Base-by-base conservation (phyloP, 768 basidiomycete genomes). In the Crepidotus variabilis region DNA sequence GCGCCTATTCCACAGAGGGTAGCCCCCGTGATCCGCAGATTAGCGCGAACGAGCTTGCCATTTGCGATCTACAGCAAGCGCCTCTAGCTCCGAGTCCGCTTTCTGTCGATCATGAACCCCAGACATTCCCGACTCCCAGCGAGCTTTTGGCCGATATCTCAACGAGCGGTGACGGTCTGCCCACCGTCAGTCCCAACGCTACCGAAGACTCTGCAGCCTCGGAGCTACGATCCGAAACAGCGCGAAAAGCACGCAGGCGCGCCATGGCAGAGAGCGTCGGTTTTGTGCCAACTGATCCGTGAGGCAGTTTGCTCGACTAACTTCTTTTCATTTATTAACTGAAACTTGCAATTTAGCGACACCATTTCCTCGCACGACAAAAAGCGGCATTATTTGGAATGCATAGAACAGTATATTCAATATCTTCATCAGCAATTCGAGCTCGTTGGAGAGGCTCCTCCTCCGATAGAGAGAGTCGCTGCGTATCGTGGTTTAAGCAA, bases 321-420 rank as follows among this genome's bases (percentile, higher is more conserved):
- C 49, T 22, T 58, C 39, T 14, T 50, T 57, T 18, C 14, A 13
- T n/a, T 47, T 51, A 33, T 39, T 55, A 32, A 34, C 53, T 58
- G 39, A 56, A 51, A 45, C 55, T 9, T 55, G 24, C 33, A 46
- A 34, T 13, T 16, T 57, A 87, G 86, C 1, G 88, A 89, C 51
- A 77, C 77, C n/a, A 88, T 90, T 54, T 85, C 88, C 2, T 88
- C 87, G 6, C 88, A 90, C 62, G 88, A 90, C 63, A 89, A 89
- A 63, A 89, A 89, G 62, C 72, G 88, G 2, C 78, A 85, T 62
- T 89, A 90, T 63, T 76, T 90, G 21, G 86, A 87, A 61, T 87
- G 85, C 60, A 69, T 90, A 6, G 88, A 90, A 60, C 80, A 86
- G 56, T 90, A 89, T 65, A 80, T 88, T 13, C 65, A 77, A 24